Base-by-base conservation (phyloP, 169 alveolate genomes). In the Neospora caninum region DNA sequence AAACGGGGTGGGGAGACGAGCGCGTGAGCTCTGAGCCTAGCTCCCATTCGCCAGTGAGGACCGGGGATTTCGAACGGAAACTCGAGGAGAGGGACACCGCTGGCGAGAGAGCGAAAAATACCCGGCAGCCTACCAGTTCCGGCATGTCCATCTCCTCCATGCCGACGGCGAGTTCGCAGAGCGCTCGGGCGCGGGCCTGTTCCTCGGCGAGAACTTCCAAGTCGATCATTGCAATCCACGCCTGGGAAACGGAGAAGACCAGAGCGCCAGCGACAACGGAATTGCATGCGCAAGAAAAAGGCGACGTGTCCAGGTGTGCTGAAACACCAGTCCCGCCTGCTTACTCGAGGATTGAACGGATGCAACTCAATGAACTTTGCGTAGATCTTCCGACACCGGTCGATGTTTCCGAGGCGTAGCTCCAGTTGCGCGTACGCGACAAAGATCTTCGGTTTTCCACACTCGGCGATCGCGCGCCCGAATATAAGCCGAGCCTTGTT, bases 391-490 rank as follows among this genome's bases (percentile, higher is more conserved):
- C 99, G 96, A 91, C 99, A 99, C 64, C 99, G 97, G 87, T 99
- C 99, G 86, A 99, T 96, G 95, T 98, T 97, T 0, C 99, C 99
- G 31, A 99, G 97, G 88, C 98, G 97, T 73, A 97, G 95, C 97
- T 99, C 99, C 29, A 99, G 88, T 78, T 98, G 98, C 83, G 99
- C 98, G 94, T 99, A 99, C 80, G 98, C 97, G 88, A 97, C 97
- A 94, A 98, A 98, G 27, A 99, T 94, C 89, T 98, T 98, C 91
- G 96, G 96, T 95, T 97, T 98, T 49, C 98, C 98, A 78, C 99
- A 98, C 94, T 96, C 97, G 34, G 99, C 99, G 42, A 99, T 96
- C 10, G 99, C 99, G 69, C 94, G 70, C 42, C 99, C 99, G 83
- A 97, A 97, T 39, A 98, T 97, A 94, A 97, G 97, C 82, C 99